phyloP scores from a whole-genome alignment of 148 eudicot genomes.

The Silene uniflora region DNA sequence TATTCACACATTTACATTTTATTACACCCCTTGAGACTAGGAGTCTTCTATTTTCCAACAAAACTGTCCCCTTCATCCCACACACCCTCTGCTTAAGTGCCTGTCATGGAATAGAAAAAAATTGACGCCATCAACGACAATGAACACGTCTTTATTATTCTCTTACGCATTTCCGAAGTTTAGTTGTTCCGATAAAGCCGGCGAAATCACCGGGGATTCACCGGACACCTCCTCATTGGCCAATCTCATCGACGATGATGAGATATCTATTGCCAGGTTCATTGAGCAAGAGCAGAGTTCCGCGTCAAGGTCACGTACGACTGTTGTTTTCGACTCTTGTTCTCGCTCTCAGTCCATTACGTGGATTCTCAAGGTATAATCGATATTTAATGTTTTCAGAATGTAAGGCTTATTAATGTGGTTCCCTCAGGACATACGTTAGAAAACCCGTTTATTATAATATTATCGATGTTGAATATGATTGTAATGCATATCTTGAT shows the following conservation, averaged over 20 bases:
- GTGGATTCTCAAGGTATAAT: constrained; percentile 85
- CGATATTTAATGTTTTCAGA: too few relatives aligned
- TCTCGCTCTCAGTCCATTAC: constrained; percentile 58
- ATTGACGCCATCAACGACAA: constrained; percentile 3
- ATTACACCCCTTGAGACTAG: too few relatives aligned
- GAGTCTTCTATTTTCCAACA: too few relatives aligned
- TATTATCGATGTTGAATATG: too few relatives aligned
- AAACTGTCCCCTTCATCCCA: too few relatives aligned
- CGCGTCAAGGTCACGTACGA: background rate
- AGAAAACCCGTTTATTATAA: too few relatives aligned
- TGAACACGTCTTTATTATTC: constrained; percentile 51
- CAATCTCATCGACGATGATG: background rate
- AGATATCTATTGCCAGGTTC: constrained; percentile 4
- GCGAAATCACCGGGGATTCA: constrained; percentile 30
- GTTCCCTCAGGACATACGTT: too few relatives aligned
- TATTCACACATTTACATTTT: too few relatives aligned
- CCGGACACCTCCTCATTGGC: constrained; percentile 49
- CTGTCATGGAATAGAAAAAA: constrained; percentile 6
- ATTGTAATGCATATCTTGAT: too few relatives aligned
- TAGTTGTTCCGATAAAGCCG: constrained; percentile 69
- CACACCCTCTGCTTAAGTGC: too few relatives aligned
- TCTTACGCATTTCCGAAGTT: constrained; percentile 52
- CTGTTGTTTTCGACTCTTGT: constrained; percentile 43
- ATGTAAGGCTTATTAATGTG: too few relatives aligned
- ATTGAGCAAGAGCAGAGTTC: constrained; percentile 1